Conservation (phyloP, 768 basidiomycete species). For the Tulasnella sp. region DNA sequence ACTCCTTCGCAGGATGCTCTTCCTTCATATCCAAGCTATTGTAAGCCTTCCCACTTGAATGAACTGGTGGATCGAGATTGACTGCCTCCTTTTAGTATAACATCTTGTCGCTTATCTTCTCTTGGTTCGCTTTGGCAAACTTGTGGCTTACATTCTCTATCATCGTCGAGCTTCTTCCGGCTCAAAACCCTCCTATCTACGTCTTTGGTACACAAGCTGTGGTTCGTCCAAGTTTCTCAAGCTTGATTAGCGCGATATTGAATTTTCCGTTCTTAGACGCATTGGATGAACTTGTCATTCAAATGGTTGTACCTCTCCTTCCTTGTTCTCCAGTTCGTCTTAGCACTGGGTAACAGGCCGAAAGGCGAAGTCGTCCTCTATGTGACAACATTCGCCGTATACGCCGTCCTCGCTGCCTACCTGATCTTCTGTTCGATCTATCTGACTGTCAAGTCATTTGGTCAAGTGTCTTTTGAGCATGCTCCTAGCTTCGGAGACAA, state of each 20-base stretch:
- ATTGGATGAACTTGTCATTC: slow-evolving; percentile 71
- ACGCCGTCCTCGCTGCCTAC: slow-evolving; percentile 70
- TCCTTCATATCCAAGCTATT: slow-evolving; percentile 86
- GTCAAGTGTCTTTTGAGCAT: slow-evolving; percentile 32
- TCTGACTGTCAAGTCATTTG: slow-evolving; percentile 68
- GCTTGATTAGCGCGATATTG: neutral
- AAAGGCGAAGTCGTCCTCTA: slow-evolving; percentile 77
- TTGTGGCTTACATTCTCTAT: slow-evolving; percentile 93
- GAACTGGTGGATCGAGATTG: slow-evolving; percentile 19
- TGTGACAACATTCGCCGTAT: slow-evolving; percentile 65
- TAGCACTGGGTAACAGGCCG: slow-evolving; percentile 68
- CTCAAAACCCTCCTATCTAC: slow-evolving; percentile 28
- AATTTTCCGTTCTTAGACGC: slow-evolving; percentile 40
- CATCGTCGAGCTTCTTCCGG: slow-evolving; percentile 75
- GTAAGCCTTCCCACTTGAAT: slow-evolving; percentile 34
- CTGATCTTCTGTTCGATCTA: slow-evolving; percentile 77
- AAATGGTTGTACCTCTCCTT: slow-evolving; percentile 83
- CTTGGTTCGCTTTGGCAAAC: slow-evolving; percentile 88
- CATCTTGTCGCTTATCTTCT: slow-evolving; percentile 69
- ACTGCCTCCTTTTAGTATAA: slow-evolving; percentile 49
- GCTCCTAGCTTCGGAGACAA: slow-evolving; percentile 38
- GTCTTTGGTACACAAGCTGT: slow-evolving; percentile 60
- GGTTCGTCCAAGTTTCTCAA: slow-evolving; percentile 40
- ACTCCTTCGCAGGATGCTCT: slow-evolving; percentile 58
- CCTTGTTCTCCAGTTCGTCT: slow-evolving; percentile 67